Percentiles rank a stretch among this genome's conserved stretches.
phyloP scores from a whole-genome alignment of 2,329 filamentous ascomycete genomes.

The Diaporthe ilicicola region DNA sequence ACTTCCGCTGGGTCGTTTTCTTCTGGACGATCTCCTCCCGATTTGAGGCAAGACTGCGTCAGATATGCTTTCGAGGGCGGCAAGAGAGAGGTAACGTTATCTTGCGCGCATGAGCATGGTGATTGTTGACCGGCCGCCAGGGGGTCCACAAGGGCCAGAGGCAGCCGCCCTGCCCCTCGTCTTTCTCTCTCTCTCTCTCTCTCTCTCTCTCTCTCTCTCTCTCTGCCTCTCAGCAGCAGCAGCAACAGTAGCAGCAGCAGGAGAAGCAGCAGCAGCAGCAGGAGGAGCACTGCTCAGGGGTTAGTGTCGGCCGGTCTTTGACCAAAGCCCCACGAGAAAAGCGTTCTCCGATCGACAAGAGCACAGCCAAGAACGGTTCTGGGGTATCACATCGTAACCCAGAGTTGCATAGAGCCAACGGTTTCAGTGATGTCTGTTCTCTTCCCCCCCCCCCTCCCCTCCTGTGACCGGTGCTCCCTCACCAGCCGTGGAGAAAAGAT shows the following conservation, averaged over 20 bases:
- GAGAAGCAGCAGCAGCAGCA: background rate
- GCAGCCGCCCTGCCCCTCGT: background rate
- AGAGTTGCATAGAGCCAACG: slow-evolving; percentile 2
- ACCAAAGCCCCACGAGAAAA: background rate
- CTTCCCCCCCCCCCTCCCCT: background rate
- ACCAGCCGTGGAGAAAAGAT: background rate
- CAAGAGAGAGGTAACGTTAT: background rate
- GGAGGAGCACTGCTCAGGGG: slow-evolving; percentile 3
- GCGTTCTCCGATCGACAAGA: background rate
- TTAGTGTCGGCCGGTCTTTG: background rate
- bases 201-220: no score
- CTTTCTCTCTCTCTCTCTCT: no score
- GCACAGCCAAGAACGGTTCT: background rate
- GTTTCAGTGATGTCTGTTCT: background rate
- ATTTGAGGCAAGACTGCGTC: background rate
- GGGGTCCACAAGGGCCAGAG: slow-evolving; percentile 5
- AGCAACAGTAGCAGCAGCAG: no score
- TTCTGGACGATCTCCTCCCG: background rate
- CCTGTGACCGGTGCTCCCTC: no score
- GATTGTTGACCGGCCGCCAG: background rate
- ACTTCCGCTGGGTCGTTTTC: background rate
- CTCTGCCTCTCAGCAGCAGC: no score
- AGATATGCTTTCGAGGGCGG: background rate
- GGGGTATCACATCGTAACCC: background rate
- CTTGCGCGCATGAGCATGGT: background rate